Evolutionary conservation across 352 stramenopile species (phyloP).

Genomic region (Globisporangium middletonii): DNA sequence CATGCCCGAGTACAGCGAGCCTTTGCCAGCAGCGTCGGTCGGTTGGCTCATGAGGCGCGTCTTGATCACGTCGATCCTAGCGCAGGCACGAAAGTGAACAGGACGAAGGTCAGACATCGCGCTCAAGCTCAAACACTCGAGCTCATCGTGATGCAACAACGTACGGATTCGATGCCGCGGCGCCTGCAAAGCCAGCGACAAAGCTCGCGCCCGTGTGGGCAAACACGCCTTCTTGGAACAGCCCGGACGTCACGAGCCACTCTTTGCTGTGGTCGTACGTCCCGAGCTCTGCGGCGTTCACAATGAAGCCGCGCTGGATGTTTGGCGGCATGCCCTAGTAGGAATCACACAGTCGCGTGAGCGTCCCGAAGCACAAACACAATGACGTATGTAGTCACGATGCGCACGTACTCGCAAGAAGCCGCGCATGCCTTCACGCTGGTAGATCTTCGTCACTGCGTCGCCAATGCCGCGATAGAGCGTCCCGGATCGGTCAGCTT

Average conservation of each 20-base stretch:
- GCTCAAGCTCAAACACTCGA: no score
- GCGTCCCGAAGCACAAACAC: background rate
- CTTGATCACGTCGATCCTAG: constrained; percentile 81
- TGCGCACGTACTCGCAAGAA: constrained; percentile 40
- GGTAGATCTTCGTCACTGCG: constrained; percentile 67
- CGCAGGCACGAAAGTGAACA: background rate
- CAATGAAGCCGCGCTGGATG: constrained; percentile 82
- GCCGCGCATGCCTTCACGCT: constrained; percentile 58
- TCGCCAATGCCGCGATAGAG: constrained; percentile 67
- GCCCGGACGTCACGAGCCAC: constrained; percentile 52
- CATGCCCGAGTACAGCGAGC: constrained; percentile 64
- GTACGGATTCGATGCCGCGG: constrained; percentile 69
- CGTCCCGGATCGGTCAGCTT: constrained; percentile 61
- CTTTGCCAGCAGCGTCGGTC: constrained; percentile 44
- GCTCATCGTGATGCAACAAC: background rate
- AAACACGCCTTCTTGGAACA: constrained; percentile 56
- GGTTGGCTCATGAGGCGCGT: constrained; percentile 79
- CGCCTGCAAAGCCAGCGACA: constrained; percentile 70
- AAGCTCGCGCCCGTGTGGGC: constrained; percentile 72
- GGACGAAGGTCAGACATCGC: background rate
- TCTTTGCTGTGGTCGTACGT: constrained; percentile 87
- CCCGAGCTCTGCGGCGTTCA: constrained; percentile 80
- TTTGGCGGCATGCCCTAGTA: constrained; percentile 73
- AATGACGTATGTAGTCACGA: background rate
- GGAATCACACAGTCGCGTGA: background rate